These are phyloP conservation scores for Xylaria intraflava DNA, from an alignment of 495 filamentous ascomycete species.

Conservation along the genomic window DNA sequence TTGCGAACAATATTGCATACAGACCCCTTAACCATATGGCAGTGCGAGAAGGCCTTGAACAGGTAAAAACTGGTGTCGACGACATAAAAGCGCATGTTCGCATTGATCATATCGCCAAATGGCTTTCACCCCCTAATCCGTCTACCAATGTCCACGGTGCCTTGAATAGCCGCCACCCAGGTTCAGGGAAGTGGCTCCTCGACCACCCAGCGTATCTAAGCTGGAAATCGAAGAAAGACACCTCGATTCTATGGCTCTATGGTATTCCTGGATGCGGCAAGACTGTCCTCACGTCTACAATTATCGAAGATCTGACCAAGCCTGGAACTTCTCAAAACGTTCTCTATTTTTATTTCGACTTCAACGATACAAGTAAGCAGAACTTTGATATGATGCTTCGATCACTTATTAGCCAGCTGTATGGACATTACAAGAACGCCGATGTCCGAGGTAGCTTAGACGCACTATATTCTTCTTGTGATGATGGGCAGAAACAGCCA, in stretches of 20 bases:
- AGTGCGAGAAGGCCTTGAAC: not conserved
- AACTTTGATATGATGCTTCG: not conserved
- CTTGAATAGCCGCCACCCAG: not conserved
- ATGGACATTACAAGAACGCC: not conserved
- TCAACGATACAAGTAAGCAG: not conserved
- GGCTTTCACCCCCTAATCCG: not conserved
- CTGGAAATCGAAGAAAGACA: not conserved
- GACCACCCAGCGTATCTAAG: not conserved
- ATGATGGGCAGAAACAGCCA: not conserved
- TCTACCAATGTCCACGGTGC: not conserved
- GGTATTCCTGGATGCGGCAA: slow-evolving; percentile 7
- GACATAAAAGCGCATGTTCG: not conserved
- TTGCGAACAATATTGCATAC: not conserved
- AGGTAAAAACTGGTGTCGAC: not conserved
- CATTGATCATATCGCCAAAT: not conserved
- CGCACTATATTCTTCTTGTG: not conserved
- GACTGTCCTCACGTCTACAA: not conserved
- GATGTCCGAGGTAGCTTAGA: not conserved
- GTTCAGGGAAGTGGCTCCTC: not conserved
- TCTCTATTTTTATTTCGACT: not conserved
- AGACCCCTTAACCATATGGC: not conserved
- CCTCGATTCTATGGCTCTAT: slow-evolving; percentile 4
- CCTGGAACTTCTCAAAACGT: not conserved
- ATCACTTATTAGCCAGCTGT: not conserved
- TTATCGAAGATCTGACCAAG: not conserved